Evolutionary conservation across 208 protist species (phyloP).

Genomic region (Trypanosoma conorhini): DNA sequence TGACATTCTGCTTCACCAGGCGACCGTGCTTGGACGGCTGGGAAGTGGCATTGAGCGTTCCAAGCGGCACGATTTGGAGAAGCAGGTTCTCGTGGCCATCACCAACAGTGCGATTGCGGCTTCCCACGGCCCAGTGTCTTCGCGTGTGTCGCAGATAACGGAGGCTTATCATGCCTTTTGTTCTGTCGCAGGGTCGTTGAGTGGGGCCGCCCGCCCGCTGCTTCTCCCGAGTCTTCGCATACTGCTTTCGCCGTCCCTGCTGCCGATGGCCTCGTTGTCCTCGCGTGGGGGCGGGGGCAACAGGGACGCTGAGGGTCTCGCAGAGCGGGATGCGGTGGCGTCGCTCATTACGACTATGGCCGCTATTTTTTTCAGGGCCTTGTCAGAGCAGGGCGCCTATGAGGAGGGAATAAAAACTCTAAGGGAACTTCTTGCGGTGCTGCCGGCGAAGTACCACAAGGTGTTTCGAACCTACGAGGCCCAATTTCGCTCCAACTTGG

Average conservation of each 20-base stretch:
- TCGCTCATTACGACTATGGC: conserved; percentile 21
- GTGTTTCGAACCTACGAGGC: conserved; percentile 52
- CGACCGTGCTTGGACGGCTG: conserved; percentile 34
- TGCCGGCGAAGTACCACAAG: conserved; percentile 62
- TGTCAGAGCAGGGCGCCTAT: conserved; percentile 31
- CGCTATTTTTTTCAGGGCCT: conserved; percentile 22
- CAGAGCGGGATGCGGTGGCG: conserved; percentile 23
- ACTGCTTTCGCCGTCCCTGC: conserved; percentile 49
- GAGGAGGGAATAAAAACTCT: conserved; percentile 51
- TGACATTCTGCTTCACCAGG: conserved; percentile 59
- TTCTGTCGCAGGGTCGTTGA: conserved; percentile 25
- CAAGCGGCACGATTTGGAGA: conserved; percentile 30
- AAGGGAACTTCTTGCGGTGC: conserved; percentile 39
- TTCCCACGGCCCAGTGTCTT: conserved; percentile 34
- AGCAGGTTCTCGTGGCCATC: conserved; percentile 46
- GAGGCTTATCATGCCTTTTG: conserved; percentile 32
- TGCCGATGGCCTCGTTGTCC: conserved; percentile 13
- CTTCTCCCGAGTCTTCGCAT: conserved; percentile 70
- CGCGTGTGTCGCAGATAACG: conserved; percentile 29
- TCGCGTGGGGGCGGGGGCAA: background rate
- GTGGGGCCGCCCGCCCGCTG: conserved; percentile 22
- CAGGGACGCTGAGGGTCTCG: conserved; percentile 1
- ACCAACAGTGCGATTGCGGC: conserved; percentile 81
- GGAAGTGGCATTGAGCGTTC: conserved; percentile 35
- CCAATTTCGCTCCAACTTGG: conserved; percentile 46